Conservation (phyloP, 108 stramenopile genomes). For the Conticribra guillardii region DNA sequence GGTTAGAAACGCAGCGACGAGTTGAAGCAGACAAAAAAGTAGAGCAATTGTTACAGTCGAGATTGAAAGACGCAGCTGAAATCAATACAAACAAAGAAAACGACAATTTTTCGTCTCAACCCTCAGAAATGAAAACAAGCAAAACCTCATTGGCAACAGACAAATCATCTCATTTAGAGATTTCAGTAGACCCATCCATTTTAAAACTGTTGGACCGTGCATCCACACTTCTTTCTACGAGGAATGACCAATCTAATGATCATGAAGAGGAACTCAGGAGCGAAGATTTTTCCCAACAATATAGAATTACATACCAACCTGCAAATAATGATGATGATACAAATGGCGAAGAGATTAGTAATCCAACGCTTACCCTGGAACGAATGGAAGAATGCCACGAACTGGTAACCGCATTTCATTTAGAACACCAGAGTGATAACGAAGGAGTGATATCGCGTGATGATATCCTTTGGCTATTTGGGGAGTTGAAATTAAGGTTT, state of each 20-base stretch:
- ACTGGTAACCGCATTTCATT: conserved; percentile 28
- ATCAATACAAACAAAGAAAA: neutral
- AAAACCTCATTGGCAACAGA: too few species aligned
- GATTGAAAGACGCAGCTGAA: neutral
- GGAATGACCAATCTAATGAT: neutral
- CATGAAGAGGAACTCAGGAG: neutral
- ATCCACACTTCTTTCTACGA: neutral
- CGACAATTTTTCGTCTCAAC: neutral
- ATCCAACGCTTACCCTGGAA: neutral
- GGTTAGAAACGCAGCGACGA: conserved; percentile 15
- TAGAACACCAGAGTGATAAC: conserved; percentile 14
- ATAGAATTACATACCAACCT: neutral
- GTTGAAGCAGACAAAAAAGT: conserved; percentile 8
- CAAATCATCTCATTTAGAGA: neutral
- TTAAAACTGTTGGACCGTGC: conserved; percentile 2
- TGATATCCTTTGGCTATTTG: conserved; percentile 39
- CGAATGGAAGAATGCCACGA: conserved; percentile 33
- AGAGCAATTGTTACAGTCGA: neutral
- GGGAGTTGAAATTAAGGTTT: conserved; percentile 40
- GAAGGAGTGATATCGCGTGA: conserved; percentile 14
- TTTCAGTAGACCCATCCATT: neutral
- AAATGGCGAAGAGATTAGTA: neutral
- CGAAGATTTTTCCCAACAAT: neutral
- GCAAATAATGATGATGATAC: neutral
- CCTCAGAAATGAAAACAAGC: neutral